These are phyloP conservation scores for Thamnidium elegans DNA, from an alignment of 192 early-diverging fungal genomes.

Conservation along the genomic window DNA sequence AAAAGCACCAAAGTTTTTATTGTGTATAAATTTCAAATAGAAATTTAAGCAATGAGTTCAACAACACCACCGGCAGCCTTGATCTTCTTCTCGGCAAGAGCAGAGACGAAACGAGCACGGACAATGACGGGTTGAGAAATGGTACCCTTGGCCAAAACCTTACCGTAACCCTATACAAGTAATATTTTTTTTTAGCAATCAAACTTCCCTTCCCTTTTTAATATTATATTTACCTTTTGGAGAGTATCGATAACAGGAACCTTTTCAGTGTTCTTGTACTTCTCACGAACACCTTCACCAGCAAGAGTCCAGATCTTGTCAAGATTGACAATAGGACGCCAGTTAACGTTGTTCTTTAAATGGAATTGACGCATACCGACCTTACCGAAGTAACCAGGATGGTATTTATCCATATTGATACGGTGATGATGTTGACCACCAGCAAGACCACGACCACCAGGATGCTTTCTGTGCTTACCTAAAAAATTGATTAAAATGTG, in stretches of 20 bases:
- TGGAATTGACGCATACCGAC: constrained; percentile 99
- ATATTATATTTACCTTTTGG: constrained; percentile 33
- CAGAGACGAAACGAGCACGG: constrained; percentile 89
- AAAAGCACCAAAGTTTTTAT: no score
- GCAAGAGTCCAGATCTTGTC: constrained; percentile 95
- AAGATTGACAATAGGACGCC: constrained; percentile 88
- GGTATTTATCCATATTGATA: constrained; percentile 99
- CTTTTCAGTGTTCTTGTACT: constrained; percentile 81
- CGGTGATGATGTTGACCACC: constrained; percentile 99
- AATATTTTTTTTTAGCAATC: no score
- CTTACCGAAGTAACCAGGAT: constrained; percentile 99
- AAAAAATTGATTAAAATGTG: not conserved
- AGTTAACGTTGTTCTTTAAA: constrained; percentile 85
- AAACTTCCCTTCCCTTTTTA: not conserved
- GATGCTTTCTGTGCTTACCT: constrained; percentile 98
- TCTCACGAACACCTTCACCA: constrained; percentile 78
- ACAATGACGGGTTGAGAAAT: constrained; percentile 94
- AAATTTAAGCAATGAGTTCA: constrained; percentile 57
- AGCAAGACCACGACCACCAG: constrained; percentile 99
- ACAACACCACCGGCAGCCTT: constrained; percentile 91
- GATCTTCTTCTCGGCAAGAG: constrained; percentile 98
- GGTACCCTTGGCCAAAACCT: constrained; percentile 94
- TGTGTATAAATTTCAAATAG: not conserved
- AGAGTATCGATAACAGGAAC: constrained; percentile 94
- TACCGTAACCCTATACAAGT: constrained; percentile 73